These are phyloP conservation scores for Apiosordaria backusii DNA, from an alignment of 495 filamentous ascomycete species.

Conservation along the genomic window DNA sequence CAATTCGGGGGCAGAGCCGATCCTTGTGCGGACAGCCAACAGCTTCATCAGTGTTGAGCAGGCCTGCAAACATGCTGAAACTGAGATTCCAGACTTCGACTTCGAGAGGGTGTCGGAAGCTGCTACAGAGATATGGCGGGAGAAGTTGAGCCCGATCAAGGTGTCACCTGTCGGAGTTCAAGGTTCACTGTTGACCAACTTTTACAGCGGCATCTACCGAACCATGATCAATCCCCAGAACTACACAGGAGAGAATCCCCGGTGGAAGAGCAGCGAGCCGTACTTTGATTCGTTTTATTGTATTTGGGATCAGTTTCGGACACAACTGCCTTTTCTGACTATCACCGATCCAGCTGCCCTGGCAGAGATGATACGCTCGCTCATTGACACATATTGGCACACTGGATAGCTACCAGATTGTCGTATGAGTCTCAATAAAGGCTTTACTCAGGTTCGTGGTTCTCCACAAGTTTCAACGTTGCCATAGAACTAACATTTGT, in stretches of 20 bases:
- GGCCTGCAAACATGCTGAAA: constrained; percentile 65
- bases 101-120: constrained; percentile 52
- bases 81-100: constrained; percentile 64
- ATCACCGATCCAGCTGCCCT: constrained; percentile 63
- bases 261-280: constrained; percentile 67
- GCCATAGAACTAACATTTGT: not conserved
- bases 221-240: constrained; percentile 73
- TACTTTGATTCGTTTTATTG: constrained; percentile 83
- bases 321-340: constrained; percentile 67
- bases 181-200: constrained; percentile 54
- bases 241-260: constrained; percentile 74
- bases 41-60: constrained; percentile 66
- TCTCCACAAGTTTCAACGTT: not conserved
- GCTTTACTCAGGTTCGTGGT: constrained; percentile 55
- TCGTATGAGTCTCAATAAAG: constrained; percentile 60
- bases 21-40: constrained; percentile 61
- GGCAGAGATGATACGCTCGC: constrained; percentile 61
- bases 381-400: constrained; percentile 70
- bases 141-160: constrained; percentile 58
- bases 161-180: constrained; percentile 55
- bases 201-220: constrained; percentile 70
- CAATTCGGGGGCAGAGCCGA: constrained; percentile 39
- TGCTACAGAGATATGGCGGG: constrained; percentile 58
- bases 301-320: constrained; percentile 72
- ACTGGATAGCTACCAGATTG: constrained; percentile 69